Evolutionary conservation across 768 basidiomycete genomes (phyloP).

Genomic region (Rhizopogon rudus): DNA sequence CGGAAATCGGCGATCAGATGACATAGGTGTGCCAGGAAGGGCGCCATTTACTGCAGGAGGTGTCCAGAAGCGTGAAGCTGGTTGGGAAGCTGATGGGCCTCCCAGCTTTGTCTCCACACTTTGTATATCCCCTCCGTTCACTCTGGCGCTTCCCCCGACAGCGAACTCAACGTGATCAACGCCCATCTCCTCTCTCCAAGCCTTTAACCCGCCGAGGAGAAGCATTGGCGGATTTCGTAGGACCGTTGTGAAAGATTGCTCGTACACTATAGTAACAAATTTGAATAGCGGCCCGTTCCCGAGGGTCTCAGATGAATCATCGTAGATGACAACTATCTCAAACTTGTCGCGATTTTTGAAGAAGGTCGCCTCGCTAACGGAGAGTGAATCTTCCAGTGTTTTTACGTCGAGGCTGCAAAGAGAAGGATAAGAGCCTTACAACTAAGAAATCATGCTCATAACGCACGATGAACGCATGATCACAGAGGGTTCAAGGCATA

Average conservation of each 20-base stretch:
- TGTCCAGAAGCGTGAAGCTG: slow-evolving; percentile 11
- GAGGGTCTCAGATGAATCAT: slow-evolving; percentile 53
- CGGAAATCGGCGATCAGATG: slow-evolving; percentile 5
- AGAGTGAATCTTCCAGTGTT: slow-evolving; percentile 69
- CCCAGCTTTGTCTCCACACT: slow-evolving; percentile 16
- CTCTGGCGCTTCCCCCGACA: not conserved
- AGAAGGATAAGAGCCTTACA: slow-evolving; percentile 5
- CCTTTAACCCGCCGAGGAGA: slow-evolving; percentile 78
- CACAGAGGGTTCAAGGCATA: slow-evolving; percentile 84
- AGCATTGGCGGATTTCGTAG: slow-evolving; percentile 75
- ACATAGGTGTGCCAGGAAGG: slow-evolving; percentile 9
- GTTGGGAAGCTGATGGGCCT: slow-evolving; percentile 21
- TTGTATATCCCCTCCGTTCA: not conserved
- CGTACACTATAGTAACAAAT: slow-evolving; percentile 67
- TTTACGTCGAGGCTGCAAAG: slow-evolving; percentile 54
- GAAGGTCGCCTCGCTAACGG: slow-evolving; percentile 65
- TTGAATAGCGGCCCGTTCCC: slow-evolving; percentile 48
- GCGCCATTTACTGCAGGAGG: slow-evolving; percentile 10
- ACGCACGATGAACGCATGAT: slow-evolving; percentile 63
- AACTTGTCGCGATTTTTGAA: slow-evolving; percentile 86
- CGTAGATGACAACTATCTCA: slow-evolving; percentile 85
- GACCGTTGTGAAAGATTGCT: slow-evolving; percentile 65
- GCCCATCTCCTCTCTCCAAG: slow-evolving; percentile 66
- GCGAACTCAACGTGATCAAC: slow-evolving; percentile 31
- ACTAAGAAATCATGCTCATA: slow-evolving; percentile 6